Base-by-base conservation (phyloP, 805 yeast genomes). In the Yarrowia phangngaensis region DNA sequence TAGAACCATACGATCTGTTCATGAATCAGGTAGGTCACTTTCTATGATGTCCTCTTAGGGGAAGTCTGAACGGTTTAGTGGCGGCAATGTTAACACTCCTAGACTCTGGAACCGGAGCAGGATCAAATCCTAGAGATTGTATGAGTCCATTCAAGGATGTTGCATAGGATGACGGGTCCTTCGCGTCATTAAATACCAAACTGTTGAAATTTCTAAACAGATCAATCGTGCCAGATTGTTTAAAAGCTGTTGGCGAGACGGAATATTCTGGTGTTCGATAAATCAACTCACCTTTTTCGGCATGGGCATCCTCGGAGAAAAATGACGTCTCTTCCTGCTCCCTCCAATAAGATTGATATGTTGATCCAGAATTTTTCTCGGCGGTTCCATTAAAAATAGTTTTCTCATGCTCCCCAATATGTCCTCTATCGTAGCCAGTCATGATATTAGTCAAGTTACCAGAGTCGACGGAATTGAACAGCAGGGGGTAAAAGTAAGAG, bases 291-390 rank as follows among this genome's bases (percentile, higher is more conserved):
- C 45, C 45, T 8, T 38, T 19, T 23, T 27, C 24, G 7, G 32
- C 23, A 17, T 27, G 16, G 19, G 45, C 45, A n/a, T 27, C 45
- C 23, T 38, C 45, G 19, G 45, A 26, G 45, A 12, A 38, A 38
- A 14, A 28, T 38, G 14, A 32, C 32, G 1, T 20, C 45, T 13
- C 19, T 1, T 23, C 32, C 13, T 26, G 45, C 12, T 31, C 26
- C 19, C 45, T 22, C 45, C 45, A 38, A 24, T 38, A 38, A 6
- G 45, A 38, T 24, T 27, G 31, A 32, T 27, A 13, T 17, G 45
- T 38, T 23, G 11, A 7, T 4, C 32, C 45, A 8, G 14, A 38
- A 11, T 32, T 32, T 32, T 26, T 38, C 14, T 17, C 11, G 2
- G 45, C 26, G n/a, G 45, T 38, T 17, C 32, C 11, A 19, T 38